Evolutionary conservation across 2,329 filamentous ascomycete genomes (phyloP), one percentile per base, ranked within the genome.

Genomic region (Rhinocladiella similis): DNA sequence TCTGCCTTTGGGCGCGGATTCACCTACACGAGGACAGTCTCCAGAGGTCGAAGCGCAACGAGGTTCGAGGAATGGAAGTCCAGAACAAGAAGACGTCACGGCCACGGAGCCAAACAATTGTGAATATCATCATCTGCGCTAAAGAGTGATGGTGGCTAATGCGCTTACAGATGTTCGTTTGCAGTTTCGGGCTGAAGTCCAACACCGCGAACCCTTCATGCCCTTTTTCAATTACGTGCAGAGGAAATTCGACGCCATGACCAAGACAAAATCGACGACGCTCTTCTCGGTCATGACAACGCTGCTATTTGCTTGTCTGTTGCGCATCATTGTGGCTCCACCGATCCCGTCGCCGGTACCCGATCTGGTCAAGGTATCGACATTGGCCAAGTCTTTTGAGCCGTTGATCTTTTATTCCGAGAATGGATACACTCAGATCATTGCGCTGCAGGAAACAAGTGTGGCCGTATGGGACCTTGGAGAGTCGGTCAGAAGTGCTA

Each of bases 351-450:
- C 80, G 12, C 83, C 89, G 1, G 87, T 89, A 1, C 90, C 90
- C 0, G 92, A 97, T 69, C 80, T 97, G 14, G 88, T 96, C 69
- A 96, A 96, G 71, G 88, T 97, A 20, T 92, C 92, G 3, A 87
- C 88, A 50, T 84, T 97, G 63, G 92, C 92, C 47, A 90, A 90
- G 66, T 91, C 91, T 9, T 96, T 97, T 68, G 93, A 97, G 71
- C 93, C 93, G 5, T 81, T 97, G 43, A 95, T 97, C 60, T 94
- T 94, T 76, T 96, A 95, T 70, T 96, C 91, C 0, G 91, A 97
- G 68, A 89, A 92, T 69, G 91, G 91, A 7, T 86, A 91, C 42
- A 83, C 86, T 36, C 91, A 96, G 68, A 91, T 96, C 39, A 86
- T 88, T 56, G 90, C 95, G 62, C 77, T 97, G 47, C 91, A 96